phyloP scores from a whole-genome alignment of 176 grass and related monocot species.

The Lolium rigidum region DNA sequence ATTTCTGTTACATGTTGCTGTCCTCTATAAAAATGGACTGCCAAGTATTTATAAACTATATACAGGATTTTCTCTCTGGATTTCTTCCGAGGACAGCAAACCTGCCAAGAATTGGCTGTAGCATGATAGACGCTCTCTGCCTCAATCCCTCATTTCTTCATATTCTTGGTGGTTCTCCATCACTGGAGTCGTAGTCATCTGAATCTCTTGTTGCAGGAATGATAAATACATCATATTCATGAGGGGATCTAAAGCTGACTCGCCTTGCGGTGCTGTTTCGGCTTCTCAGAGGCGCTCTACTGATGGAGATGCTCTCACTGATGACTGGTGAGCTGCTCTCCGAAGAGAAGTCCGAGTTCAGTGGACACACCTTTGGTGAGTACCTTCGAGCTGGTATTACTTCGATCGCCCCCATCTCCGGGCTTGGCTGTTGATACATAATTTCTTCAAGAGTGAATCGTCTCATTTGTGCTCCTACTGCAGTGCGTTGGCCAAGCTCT shows the following conservation, averaged over 20 bases:
- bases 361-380: constrained; percentile 47
- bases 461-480: not conserved
- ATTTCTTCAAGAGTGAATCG: constrained; percentile 42
- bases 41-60: not conserved
- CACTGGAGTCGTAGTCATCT: constrained; percentile 8
- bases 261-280: not conserved
- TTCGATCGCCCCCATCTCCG: constrained; percentile 10
- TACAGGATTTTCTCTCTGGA: not conserved
- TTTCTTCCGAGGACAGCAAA: not conserved
- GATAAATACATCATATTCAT: constrained; percentile 47
- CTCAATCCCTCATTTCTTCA: not conserved
- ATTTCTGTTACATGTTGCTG: not conserved
- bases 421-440: constrained; percentile 35
- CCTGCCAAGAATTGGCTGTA: not conserved
- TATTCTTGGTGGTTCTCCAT: not conserved
- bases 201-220: constrained; percentile 39
- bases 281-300: constrained; percentile 14
- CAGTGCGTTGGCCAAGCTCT: not conserved
- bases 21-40: not conserved
- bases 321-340: not conserved
- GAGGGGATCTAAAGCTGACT: constrained; percentile 52
- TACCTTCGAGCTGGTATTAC: constrained; percentile 24
- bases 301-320: constrained; percentile 29
- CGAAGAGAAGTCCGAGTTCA: constrained; percentile 33
- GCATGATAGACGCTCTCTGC: not conserved